Conservation (phyloP, 495 filamentous ascomycete species). For the Neurospora tetrasperma region DNA sequence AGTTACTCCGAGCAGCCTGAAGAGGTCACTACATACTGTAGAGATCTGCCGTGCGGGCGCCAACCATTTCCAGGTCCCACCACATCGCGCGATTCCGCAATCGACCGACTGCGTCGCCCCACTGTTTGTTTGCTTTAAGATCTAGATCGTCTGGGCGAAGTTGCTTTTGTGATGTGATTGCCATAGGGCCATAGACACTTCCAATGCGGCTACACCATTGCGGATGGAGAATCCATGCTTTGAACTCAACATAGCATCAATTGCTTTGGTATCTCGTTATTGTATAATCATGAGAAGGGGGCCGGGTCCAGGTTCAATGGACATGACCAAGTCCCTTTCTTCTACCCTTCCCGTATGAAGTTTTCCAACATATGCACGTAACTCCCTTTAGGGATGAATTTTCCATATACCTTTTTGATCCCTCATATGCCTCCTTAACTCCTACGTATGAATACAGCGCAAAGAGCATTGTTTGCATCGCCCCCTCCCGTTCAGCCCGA, state of each 20-base stretch:
- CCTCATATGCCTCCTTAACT: background rate
- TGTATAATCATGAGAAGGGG: background rate
- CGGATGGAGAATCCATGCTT: background rate
- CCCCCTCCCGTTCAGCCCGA: background rate
- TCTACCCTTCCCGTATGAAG: background rate
- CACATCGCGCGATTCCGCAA: background rate
- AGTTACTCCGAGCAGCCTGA: background rate
- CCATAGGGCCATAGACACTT: background rate
- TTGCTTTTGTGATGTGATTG: background rate
- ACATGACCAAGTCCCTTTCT: background rate
- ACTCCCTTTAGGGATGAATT: background rate
- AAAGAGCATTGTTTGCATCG: background rate
- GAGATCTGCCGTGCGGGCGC: background rate
- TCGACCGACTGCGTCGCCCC: background rate
- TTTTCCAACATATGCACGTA: background rate
- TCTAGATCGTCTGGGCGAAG: background rate
- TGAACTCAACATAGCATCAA: background rate
- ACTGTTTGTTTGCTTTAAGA: background rate
- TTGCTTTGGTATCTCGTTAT: background rate
- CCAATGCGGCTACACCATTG: background rate
- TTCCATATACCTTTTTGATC: background rate
- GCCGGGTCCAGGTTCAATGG: background rate
- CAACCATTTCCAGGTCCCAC: background rate
- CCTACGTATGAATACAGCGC: background rate
- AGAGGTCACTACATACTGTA: background rate